Base-by-base conservation (phyloP, 163 green algal species). In the Prototheca cutis region DNA sequence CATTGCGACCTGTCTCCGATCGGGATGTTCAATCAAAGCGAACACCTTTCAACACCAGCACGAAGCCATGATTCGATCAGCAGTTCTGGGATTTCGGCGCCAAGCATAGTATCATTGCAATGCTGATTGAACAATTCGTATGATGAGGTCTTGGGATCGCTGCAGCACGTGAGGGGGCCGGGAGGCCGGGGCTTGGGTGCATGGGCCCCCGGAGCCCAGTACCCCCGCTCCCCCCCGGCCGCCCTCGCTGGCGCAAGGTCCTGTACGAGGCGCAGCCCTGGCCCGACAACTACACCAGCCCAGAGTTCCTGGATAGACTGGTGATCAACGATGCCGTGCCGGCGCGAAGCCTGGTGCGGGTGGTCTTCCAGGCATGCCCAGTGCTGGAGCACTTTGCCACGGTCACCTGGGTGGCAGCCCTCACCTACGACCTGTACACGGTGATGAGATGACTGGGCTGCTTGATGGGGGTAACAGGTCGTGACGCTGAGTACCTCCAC, bases 251-350 rank as follows among this genome's bases (percentile, higher is more conserved):
- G 49, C 21, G n/a, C 8, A 32, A 33, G 21, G 49, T 56, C 6
- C 2, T 56, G 49, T 56, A 34, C 27, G 19, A 39, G 27, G 10
- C 19, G 49, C 49, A 56, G 49, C 49, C 49, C 6, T 66, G 36
- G 34, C 30, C 49, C 8, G 49, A 53, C 23, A 34, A 56, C 8
- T n/a, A 56, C 49, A 34, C 28, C 28, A 34, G 49, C 8, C 49
- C 27, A 8, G 49, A 8, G 13, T 56, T 56, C 49, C 49, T 56
- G 8, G 49, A 32, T 23, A n/a, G 13, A 8, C 28, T 53, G 10
- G 39, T 27, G 25, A 21, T 56, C 27, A 56, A 56, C 1, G 49
- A 33, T 13, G 8, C 6, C 23, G 49, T 56, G 27, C 21, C 49
- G 28, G 27, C 19, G 49, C 25, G 49, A 7, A 17, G 23, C 10